A percentile compares a stretch with the other conserved stretches of the same genome.
Conservation (phyloP, 768 basidiomycete genomes). For the Russula compacta region DNA sequence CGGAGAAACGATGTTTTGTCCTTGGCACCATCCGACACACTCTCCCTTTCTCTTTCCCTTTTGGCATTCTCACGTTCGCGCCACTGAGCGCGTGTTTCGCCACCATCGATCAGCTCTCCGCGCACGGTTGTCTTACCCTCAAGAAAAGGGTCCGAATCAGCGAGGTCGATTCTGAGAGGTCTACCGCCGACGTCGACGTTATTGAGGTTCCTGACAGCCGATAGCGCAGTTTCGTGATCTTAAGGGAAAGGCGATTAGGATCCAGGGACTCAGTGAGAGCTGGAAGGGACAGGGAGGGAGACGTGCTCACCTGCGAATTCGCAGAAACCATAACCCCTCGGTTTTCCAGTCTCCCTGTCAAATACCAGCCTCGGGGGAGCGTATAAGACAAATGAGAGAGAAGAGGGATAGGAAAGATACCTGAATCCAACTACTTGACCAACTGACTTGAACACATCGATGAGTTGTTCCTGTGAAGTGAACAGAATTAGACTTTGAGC, state of each 20-base stretch:
- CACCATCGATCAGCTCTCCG: slow-evolving; percentile 70
- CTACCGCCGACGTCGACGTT: slow-evolving; percentile 88
- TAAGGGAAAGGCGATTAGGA: slow-evolving; percentile 8
- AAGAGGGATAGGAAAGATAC: slow-evolving; percentile 29
- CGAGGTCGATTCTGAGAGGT: slow-evolving; percentile 87
- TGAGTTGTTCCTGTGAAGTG: slow-evolving; percentile 57
- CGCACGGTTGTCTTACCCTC: slow-evolving; percentile 84
- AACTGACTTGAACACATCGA: slow-evolving; percentile 82
- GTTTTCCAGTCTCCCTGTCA: slow-evolving; percentile 90
- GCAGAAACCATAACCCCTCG: slow-evolving; percentile 89
- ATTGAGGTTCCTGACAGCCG: slow-evolving; percentile 94
- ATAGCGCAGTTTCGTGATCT: slow-evolving; percentile 95
- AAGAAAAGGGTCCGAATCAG: slow-evolving; percentile 86
- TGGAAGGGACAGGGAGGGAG: background rate
- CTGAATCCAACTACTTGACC: slow-evolving; percentile 86
- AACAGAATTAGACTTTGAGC: background rate
- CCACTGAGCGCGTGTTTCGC: slow-evolving; percentile 49
- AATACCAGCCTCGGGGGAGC: slow-evolving; percentile 59
- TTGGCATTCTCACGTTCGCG: slow-evolving; percentile 35
- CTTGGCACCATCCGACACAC: slow-evolving; percentile 29
- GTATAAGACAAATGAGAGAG: background rate
- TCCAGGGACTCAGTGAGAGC: background rate
- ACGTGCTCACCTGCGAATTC: slow-evolving; percentile 74
- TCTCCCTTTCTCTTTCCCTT: slow-evolving; percentile 3
- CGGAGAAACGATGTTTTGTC: slow-evolving; percentile 41